Base-by-base conservation (phyloP, 2,329 filamentous ascomycete species). In the Pestalotiopsis sp. region DNA sequence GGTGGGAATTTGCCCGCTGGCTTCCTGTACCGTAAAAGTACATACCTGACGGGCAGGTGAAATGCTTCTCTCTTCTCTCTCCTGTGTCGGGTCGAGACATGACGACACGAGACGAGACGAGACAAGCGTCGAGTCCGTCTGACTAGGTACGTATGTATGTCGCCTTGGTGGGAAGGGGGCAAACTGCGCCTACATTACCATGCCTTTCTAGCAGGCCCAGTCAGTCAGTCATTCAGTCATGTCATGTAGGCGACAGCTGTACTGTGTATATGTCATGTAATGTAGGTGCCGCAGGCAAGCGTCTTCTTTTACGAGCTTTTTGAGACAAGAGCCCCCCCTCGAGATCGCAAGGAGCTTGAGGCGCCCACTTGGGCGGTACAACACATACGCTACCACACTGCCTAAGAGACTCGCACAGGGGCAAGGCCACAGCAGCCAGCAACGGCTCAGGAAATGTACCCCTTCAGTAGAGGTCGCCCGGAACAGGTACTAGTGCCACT, bases 401-500 rank as follows among this genome's bases (percentile, higher is more conserved):
- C 45, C 45, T 52, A 52, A 20, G 17, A 52, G 17, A 4, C 45
- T 52, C 45, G 45, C 45, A 52, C 45, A 52, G 45, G 45, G 45
- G 45, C 45, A 52, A 20, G 45, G 45, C 20, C 45, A 52, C 25
- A 36, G 31, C 27, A 66, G 49, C 23, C 13, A 66, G 31, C 59
- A 38, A 20, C 52, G 39, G 52, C 36, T 12, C n/a, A 36, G 31
- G 31, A 36, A 36, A 36, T 36, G 31, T 36, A 36, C 7, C 1
- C 31, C 7, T 9, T 36, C 7, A 9, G 31, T 36, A 62, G 25
- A 66, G 41, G 14, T 14, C 31, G 20, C 56, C 20, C 65, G 38
- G 65, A 66, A 59, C 65, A 60, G 65, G 65, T 68, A 64, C 68
- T 69, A 69, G 68, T 69, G 65, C 61, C 39, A 56, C 56, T 64